These are phyloP conservation scores for Penicillium pancosmium DNA, from an alignment of 495 filamentous ascomycete genomes.

Conservation along the genomic window DNA sequence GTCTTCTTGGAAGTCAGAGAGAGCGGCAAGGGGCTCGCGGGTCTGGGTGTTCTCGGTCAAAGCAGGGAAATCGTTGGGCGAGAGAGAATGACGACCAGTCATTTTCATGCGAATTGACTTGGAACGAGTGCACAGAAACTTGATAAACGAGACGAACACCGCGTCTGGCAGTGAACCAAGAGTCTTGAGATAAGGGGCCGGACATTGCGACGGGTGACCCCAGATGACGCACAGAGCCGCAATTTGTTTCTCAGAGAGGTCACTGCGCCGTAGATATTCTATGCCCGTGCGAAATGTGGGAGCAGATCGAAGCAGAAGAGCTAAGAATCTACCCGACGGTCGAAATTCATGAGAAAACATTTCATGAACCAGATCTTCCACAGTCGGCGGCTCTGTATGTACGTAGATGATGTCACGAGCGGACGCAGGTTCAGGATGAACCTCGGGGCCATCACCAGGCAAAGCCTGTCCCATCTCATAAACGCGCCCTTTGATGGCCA, in stretches of 20 bases:
- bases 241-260: conserved; percentile 36
- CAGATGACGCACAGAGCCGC: conserved; percentile 36
- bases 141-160: conserved; percentile 53
- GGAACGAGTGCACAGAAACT: conserved; percentile 45
- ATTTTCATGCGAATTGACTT: conserved; percentile 1
- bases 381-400: conserved; percentile 53
- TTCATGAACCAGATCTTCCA: conserved; percentile 54
- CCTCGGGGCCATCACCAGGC: conserved; percentile 64
- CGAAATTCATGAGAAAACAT: conserved; percentile 54
- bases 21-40: conserved; percentile 10
- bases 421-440: conserved; percentile 56
- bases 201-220: conserved; percentile 17
- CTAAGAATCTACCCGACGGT: conserved; percentile 46
- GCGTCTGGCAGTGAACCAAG: conserved; percentile 39
- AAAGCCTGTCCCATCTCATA: conserved; percentile 36
- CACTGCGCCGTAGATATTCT: conserved; percentile 42
- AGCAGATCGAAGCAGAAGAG: conserved; percentile 50
- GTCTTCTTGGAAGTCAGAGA: conserved; percentile 26
- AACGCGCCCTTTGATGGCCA: conserved; percentile 25
- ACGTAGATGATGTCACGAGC: conserved; percentile 62
- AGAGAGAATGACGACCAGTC: conserved; percentile 23
- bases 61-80: conserved; percentile 37
- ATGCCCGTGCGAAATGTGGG: conserved; percentile 41
- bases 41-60: conserved; percentile 17
- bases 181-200: conserved; percentile 17